Evolutionary conservation across 371 early-diverging fungal genomes (phyloP).

Genomic region (Nematocida minor): DNA sequence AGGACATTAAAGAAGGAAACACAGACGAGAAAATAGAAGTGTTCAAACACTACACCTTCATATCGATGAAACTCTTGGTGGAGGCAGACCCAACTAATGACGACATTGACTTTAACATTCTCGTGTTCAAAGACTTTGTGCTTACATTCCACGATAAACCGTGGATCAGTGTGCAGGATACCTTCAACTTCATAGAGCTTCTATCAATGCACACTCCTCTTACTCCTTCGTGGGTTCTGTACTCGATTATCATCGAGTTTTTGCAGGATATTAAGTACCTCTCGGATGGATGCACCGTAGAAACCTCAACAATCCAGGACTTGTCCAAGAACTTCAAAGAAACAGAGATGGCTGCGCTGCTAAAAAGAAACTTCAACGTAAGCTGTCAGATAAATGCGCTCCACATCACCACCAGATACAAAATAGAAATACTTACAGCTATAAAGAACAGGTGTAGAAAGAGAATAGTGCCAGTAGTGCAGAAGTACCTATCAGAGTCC

Average conservation of each 20-base stretch:
- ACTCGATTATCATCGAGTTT: constrained; percentile 63
- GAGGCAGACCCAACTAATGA: constrained; percentile 32
- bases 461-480: constrained; percentile 33
- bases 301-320: constrained; percentile 46
- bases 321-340: constrained; percentile 36
- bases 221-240: constrained; percentile 62
- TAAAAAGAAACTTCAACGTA: constrained; percentile 53
- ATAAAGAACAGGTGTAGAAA: constrained; percentile 44
- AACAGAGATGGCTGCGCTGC: constrained; percentile 34
- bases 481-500: constrained; percentile 22
- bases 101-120: constrained; percentile 63
- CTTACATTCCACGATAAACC: constrained; percentile 63
- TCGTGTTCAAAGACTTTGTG: constrained; percentile 61
- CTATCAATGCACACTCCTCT: constrained; percentile 53
- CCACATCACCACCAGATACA: constrained; percentile 45
- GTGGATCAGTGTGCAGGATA: constrained; percentile 62
- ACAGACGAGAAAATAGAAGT: constrained; percentile 64
- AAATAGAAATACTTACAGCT: constrained; percentile 53
- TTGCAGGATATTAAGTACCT: constrained; percentile 61
- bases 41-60: constrained; percentile 62
- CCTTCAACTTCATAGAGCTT: constrained; percentile 59
- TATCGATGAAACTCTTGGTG: constrained; percentile 52
- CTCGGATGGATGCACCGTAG: constrained; percentile 30
- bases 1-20: constrained; percentile 60
- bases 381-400: constrained; percentile 51